Evolutionary conservation across 1,139 yeast genomes (phyloP), one percentile per base, ranked within the genome.

Genomic region (Saccharomyces pastorianus): DNA sequence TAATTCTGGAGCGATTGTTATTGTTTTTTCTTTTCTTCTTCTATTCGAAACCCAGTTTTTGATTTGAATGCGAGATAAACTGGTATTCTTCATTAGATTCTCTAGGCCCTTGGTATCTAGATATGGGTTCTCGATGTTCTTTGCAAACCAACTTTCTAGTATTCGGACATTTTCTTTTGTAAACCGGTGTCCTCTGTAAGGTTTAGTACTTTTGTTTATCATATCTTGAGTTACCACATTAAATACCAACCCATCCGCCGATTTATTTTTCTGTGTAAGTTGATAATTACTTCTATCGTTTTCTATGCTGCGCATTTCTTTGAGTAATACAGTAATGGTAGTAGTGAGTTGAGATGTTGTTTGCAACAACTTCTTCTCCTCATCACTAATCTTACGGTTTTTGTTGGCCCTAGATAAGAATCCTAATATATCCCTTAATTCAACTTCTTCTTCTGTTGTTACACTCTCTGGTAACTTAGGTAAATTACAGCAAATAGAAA

Each of bases 21-120:
- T 46, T n/a, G 53, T 27, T 47, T 59, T 63, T 48, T 60, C 60
- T 56, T 60, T 62, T 52, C 67, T 55, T 49, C 67, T 58, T 56
- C 63, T 59, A 49, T 64, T 64, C 23, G 65, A 57, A 23, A 61
- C 57, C 67, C 67, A 61, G 52, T 64, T 63, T 54, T 62, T 63
- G 38, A 62, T 54, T 48, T 63, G 66, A 29, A 55, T 50, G 31
- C 53, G 54, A 14, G 63, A 56, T 11, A 63, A 54, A 14, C 47
- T 34, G 28, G 66, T 63, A 23, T 55, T 53, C 6, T 44, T 47
- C 38, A 50, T 50, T 20, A 63, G 51, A 7, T 11, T 9, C 28
- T 50, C 51, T 7, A 59, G 48, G 53, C 59, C 54, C 26, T 47
- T 51, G 27, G 56, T 54, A 44, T 57, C 56, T 48, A 61, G 55